These are phyloP conservation scores for Datisca glomerata DNA, from an alignment of 306 rosid species.

Conservation along the genomic window DNA sequence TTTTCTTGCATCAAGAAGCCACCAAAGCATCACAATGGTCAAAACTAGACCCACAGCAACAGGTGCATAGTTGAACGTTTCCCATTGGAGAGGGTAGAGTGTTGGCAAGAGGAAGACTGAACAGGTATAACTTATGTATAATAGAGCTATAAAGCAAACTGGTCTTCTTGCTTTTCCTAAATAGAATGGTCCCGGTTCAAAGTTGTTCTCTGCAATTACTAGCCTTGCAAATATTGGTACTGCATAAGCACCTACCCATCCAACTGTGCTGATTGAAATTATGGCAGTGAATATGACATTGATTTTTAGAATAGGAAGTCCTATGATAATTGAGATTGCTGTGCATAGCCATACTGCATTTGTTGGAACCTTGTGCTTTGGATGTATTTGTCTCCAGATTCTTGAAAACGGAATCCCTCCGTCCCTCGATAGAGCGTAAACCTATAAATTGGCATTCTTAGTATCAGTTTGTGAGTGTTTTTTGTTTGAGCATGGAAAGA, in stretches of 20 bases:
- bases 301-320: slow-evolving; percentile 18
- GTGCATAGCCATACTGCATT: slow-evolving; percentile 23
- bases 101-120: slow-evolving; percentile 18
- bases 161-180: slow-evolving; percentile 16
- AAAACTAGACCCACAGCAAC: slow-evolving; percentile 6
- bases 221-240: slow-evolving; percentile 19
- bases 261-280: slow-evolving; percentile 14
- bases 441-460: slow-evolving; percentile 4
- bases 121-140: slow-evolving; percentile 18
- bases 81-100: slow-evolving; percentile 8
- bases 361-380: slow-evolving; percentile 13
- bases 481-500: too few relatives aligned
- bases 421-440: slow-evolving; percentile 19
- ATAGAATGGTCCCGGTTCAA: slow-evolving; percentile 21
- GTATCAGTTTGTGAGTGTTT: not conserved
- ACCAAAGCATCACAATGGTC: slow-evolving; percentile 15
- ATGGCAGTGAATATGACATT: slow-evolving; percentile 15
- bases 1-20: slow-evolving; percentile 19
- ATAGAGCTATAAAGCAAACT: slow-evolving; percentile 15
- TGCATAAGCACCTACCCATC: slow-evolving; percentile 18
- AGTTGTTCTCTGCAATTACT: slow-evolving; percentile 15
- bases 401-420: slow-evolving; percentile 12
- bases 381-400: slow-evolving; percentile 15
- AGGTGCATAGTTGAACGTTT: slow-evolving; percentile 16
- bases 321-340: slow-evolving; percentile 12